phyloP scores from a whole-genome alignment of 1,139 yeast genomes.

The Hemisphaericaspora subhashii region DNA sequence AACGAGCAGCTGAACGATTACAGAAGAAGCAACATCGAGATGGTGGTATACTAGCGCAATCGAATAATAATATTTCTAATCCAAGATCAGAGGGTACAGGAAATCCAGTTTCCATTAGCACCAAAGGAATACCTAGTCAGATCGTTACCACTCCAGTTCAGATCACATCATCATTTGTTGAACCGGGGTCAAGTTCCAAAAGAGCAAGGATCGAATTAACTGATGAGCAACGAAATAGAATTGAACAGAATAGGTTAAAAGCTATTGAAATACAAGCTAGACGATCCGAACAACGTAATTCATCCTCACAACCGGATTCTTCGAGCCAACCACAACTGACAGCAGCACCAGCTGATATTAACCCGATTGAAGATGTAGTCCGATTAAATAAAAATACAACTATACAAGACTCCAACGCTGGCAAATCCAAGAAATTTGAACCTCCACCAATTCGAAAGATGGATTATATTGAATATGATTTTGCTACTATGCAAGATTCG shows the following conservation, averaged over 20 bases:
- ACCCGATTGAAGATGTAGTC: constrained; percentile 13
- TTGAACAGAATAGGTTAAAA: constrained; percentile 57
- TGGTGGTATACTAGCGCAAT: constrained; percentile 16
- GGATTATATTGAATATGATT: constrained; percentile 89
- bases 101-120: constrained; percentile 5
- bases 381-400: constrained; percentile 13
- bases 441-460: constrained; percentile 51
- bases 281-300: constrained; percentile 36
- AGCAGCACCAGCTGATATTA: constrained; percentile 4
- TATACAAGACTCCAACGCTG: constrained; percentile 6
- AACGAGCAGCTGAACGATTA: constrained; percentile 58
- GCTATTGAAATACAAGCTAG: constrained; percentile 56
- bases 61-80: no score
- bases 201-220: constrained; percentile 37
- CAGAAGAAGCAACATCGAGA: constrained; percentile 38
- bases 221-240: constrained; percentile 50
- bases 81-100: constrained; percentile 15
- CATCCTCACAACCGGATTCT: constrained; percentile 17
- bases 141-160: constrained; percentile 13
- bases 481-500: constrained; percentile 84
- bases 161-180: constrained; percentile 16
- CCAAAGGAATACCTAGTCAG: constrained; percentile 11
- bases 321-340: constrained; percentile 12
- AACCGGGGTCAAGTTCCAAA: constrained; percentile 14
- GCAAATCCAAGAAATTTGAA: constrained; percentile 18